Conservation (phyloP, 176 grass and related monocot genomes). For the Echinochloa phyllopogon region DNA sequence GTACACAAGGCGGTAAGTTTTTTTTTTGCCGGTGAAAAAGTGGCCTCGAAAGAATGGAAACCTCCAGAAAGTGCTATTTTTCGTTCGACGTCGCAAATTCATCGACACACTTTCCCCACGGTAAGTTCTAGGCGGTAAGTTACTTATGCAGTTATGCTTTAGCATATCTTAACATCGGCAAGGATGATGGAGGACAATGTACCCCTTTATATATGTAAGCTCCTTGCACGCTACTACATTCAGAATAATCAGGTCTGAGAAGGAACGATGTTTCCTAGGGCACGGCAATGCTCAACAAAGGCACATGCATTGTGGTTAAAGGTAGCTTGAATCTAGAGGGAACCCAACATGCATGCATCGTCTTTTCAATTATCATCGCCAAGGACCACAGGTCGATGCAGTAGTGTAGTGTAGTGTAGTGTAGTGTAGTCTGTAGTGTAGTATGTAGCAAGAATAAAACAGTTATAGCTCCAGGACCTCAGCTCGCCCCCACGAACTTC, state of each 20-base stretch:
- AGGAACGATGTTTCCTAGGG: conserved; percentile 42
- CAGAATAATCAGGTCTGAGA: conserved; percentile 5
- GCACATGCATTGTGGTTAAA: conserved; percentile 40
- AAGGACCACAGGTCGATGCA: conserved; percentile 18
- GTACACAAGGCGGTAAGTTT: no score
- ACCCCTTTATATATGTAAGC: not conserved
- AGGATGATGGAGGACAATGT: not conserved
- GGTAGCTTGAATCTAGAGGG: conserved; percentile 16
- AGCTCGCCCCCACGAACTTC: not conserved
- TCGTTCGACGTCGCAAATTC: no score
- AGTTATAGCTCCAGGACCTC: conserved; percentile 13
- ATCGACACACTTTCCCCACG: no score
- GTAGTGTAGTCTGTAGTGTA: not conserved
- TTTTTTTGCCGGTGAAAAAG: no score
- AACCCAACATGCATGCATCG: conserved; percentile 26
- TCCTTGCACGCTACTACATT: not conserved
- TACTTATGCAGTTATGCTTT: no score
- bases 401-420: not conserved
- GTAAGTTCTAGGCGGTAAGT: no score
- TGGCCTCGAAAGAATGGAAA: no score
- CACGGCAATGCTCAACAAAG: conserved; percentile 24
- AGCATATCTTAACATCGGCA: not conserved
- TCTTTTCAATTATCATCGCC: conserved; percentile 8
- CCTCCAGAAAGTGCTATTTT: no score
- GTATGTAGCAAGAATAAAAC: conserved; percentile 13